A percentile compares a stretch with the other conserved stretches of the same genome.
Evolutionary conservation across 345 rosid genomes (phyloP).

Genomic region (Citropsis articulata): DNA sequence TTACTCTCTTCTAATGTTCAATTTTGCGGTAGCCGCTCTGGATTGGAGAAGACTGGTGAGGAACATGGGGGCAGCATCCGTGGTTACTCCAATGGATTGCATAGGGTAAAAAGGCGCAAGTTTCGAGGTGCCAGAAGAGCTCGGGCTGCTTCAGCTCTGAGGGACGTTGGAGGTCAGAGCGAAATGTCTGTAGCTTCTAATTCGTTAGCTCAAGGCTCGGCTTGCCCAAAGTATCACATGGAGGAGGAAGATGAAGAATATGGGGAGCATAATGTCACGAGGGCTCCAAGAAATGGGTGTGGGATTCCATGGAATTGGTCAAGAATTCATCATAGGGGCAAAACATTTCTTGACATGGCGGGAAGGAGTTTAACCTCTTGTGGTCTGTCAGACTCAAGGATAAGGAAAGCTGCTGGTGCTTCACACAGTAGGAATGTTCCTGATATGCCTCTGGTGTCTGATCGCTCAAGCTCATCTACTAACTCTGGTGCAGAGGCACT

Average conservation of each 20-base stretch:
- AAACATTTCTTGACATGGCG: slow-evolving; percentile 79
- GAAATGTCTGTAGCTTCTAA: slow-evolving; percentile 89
- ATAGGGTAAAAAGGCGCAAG: slow-evolving; percentile 57
- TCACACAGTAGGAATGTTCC: slow-evolving; percentile 52
- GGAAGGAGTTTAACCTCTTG: slow-evolving; percentile 90
- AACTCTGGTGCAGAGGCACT: slow-evolving; percentile 55
- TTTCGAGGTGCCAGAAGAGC: slow-evolving; percentile 61
- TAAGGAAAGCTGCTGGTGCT: slow-evolving; percentile 49
- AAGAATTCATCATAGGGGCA: slow-evolving; percentile 83
- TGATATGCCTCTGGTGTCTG: slow-evolving; percentile 59
- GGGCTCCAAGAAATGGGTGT: slow-evolving; percentile 82
- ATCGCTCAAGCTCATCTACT: slow-evolving; percentile 52
- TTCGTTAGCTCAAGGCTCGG: slow-evolving; percentile 49
- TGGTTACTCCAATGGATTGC: slow-evolving; percentile 40
- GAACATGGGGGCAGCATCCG: slow-evolving; percentile 33
- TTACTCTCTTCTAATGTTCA: slow-evolving; percentile 60
- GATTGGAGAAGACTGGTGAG: slow-evolving; percentile 29
- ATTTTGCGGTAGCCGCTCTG: slow-evolving; percentile 33
- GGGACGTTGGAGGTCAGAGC: slow-evolving; percentile 51
- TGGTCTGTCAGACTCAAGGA: slow-evolving; percentile 72
- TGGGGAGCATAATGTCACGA: slow-evolving; percentile 46
- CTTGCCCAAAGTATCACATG: slow-evolving; percentile 28
- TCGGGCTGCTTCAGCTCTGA: slow-evolving; percentile 35
- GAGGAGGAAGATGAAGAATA: slow-evolving; percentile 49
- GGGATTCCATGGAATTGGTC: slow-evolving; percentile 99